phyloP scores from a whole-genome alignment of 495 filamentous ascomycete species.

The Parachaetomium inaequale region DNA sequence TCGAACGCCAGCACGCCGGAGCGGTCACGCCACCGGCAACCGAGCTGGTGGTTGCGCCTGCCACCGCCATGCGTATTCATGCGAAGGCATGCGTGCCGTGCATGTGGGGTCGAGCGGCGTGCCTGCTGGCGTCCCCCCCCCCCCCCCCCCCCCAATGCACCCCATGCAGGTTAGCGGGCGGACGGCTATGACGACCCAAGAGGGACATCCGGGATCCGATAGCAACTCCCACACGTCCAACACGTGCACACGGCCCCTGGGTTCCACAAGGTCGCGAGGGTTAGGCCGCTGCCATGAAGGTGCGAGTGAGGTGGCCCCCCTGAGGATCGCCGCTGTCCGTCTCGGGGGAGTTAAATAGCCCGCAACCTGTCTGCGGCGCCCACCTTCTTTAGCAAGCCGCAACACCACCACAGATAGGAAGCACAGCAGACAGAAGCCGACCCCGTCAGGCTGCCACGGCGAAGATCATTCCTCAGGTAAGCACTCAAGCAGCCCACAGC shows the following conservation, averaged over 20 bases:
- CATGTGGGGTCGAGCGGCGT: slow-evolving; percentile 1
- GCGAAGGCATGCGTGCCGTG: background rate
- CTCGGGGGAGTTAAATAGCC: slow-evolving; percentile 5
- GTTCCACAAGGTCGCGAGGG: slow-evolving; percentile 20
- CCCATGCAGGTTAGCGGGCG: slow-evolving; percentile 7
- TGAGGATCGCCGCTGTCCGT: background rate
- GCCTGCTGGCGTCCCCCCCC: background rate
- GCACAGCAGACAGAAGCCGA: too few relatives aligned
- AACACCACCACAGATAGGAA: background rate
- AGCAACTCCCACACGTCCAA: background rate
- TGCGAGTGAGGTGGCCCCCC: background rate
- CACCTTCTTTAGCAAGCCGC: background rate
- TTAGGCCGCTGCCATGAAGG: slow-evolving; percentile 3
- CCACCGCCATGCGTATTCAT: background rate
- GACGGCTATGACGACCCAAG: slow-evolving; percentile 12
- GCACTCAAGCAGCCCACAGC: background rate
- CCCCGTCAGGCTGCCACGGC: background rate
- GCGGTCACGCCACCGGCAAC: slow-evolving; percentile 16
- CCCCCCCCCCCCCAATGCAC: too few relatives aligned
- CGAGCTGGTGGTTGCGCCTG: slow-evolving; percentile 17
- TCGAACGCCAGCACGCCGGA: background rate
- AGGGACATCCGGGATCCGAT: slow-evolving; percentile 19
- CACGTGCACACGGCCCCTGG: slow-evolving; percentile 15
- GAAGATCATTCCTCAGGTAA: background rate
- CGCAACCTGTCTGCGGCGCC: background rate